Evolutionary conservation across 2,329 filamentous ascomycete genomes (phyloP).

Genomic region (Colletotrichum liaoningense): DNA sequence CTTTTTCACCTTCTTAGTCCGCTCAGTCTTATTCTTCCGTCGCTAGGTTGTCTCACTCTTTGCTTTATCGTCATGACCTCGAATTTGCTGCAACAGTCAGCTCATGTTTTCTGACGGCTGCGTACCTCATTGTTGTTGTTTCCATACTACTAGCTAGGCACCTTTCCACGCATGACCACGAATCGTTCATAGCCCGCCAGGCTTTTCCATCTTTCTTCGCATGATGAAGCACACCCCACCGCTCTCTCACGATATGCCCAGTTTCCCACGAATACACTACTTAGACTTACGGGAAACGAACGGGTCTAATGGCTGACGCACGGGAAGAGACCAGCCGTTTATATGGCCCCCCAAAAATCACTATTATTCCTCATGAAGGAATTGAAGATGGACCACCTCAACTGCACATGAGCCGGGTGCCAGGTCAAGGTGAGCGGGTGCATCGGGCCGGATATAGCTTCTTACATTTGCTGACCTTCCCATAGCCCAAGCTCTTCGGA

Average conservation of each 20-base stretch:
- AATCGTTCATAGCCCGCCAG: not conserved
- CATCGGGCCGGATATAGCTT: not conserved
- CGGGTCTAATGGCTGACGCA: slow-evolving; percentile 33
- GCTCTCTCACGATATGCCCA: slow-evolving; percentile 33
- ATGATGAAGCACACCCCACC: slow-evolving; percentile 32
- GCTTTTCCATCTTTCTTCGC: not conserved
- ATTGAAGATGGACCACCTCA: slow-evolving; percentile 30
- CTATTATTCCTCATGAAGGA: slow-evolving; percentile 32
- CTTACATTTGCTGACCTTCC: not conserved
- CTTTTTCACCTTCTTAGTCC: slow-evolving; percentile 21
- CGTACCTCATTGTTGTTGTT: not conserved
- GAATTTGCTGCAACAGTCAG: slow-evolving; percentile 18
- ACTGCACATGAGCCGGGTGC: slow-evolving; percentile 31
- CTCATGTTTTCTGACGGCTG: slow-evolving; percentile 16
- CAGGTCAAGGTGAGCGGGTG: slow-evolving; percentile 27
- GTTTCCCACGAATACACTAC: slow-evolving; percentile 13
- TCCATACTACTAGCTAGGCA: not conserved
- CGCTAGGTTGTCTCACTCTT: slow-evolving; percentile 15
- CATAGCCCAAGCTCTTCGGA: slow-evolving; percentile 18
- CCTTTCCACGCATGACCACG: slow-evolving; percentile 5
- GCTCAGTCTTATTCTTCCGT: not conserved
- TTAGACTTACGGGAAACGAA: slow-evolving; percentile 31
- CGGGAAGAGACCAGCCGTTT: slow-evolving; percentile 35
- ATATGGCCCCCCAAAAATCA: slow-evolving; percentile 36
- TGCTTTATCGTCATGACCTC: slow-evolving; percentile 18